Evolutionary conservation across 345 rosid species (phyloP).

Genomic region (Sonneratia caseolaris): DNA sequence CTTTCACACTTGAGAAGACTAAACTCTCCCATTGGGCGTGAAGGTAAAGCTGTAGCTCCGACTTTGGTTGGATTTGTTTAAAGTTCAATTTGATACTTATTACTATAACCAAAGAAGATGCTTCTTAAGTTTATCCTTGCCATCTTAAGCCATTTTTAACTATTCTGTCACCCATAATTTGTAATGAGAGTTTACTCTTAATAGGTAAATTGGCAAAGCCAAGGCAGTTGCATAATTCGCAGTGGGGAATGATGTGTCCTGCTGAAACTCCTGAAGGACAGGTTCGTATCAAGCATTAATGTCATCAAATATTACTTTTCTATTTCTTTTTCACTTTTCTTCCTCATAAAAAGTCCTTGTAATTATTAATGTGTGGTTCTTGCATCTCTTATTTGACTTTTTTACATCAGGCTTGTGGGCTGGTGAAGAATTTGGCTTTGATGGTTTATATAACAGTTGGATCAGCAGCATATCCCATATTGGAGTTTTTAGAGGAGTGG

Average conservation of each 20-base stretch:
- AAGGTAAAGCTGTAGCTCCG: conserved; percentile 38
- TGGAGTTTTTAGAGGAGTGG: conserved; percentile 96
- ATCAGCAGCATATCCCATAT: conserved; percentile 84
- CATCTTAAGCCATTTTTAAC: conserved; percentile 1
- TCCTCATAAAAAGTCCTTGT: background rate
- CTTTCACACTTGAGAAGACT: conserved; percentile 92
- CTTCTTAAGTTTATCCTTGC: background rate
- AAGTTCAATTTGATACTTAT: background rate
- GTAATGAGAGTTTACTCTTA: conserved; percentile 12
- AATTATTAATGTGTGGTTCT: background rate
- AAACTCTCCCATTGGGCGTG: conserved; percentile 98
- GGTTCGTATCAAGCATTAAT: conserved; percentile 27
- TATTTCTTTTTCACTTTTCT: background rate
- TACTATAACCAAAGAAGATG: background rate
- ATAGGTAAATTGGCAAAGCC: conserved; percentile 97
- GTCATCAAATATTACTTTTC: too few relatives aligned
- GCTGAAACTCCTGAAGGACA: conserved; percentile 99
- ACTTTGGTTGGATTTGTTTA: background rate
- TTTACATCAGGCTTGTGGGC: conserved; percentile 75
- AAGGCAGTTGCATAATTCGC: conserved; percentile 95
- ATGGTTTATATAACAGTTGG: conserved; percentile 99
- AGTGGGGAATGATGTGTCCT: conserved; percentile 99
- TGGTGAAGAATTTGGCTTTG: conserved; percentile 93
- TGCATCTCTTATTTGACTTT: background rate
- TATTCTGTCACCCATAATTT: background rate